Percentiles rank a stretch among this genome's conserved stretches.
These are phyloP conservation scores for Aegle marmelos DNA, from an alignment of 345 rosid genomes.

Conservation along the genomic window DNA sequence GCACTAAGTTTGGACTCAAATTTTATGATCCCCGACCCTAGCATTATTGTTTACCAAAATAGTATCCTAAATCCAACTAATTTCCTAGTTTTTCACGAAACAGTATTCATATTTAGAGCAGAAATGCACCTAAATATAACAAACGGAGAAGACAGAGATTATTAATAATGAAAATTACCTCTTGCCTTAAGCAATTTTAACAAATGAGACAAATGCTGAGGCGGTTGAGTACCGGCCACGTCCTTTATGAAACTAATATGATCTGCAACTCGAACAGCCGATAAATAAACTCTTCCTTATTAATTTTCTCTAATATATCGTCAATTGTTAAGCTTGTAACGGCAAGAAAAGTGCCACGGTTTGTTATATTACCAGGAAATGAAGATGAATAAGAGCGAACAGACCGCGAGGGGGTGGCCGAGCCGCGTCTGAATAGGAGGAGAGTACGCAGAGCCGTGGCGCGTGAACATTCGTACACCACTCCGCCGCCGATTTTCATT, in stretches of 20 bases:
- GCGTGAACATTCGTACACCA: slow-evolving; percentile 35
- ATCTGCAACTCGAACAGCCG: slow-evolving; percentile 33
- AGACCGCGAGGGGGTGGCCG: slow-evolving; percentile 32
- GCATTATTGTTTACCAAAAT: too few relatives aligned
- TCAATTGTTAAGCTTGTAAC: not conserved
- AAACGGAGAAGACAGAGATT: too few relatives aligned
- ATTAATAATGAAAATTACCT: slow-evolving; percentile 32
- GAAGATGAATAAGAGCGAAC: slow-evolving; percentile 33
- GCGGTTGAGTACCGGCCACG: slow-evolving; percentile 63
- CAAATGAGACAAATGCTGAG: slow-evolving; percentile 54
- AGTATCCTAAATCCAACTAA: too few relatives aligned
- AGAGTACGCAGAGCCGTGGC: slow-evolving; percentile 22
- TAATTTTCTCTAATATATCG: not conserved
- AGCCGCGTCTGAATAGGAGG: slow-evolving; percentile 25
- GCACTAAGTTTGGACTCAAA: too few relatives aligned
- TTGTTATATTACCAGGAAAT: slow-evolving; percentile 29
- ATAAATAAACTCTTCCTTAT: not conserved
- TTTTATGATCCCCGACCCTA: too few relatives aligned
- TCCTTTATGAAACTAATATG: slow-evolving; percentile 58
- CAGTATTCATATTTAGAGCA: not conserved
- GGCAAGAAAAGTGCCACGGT: not conserved
- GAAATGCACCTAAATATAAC: not conserved
- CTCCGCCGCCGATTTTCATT: slow-evolving; percentile 42
- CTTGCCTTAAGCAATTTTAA: slow-evolving; percentile 51
- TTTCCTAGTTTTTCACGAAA: not conserved